Evolutionary conservation across 768 basidiomycete genomes (phyloP).

Genomic region (Obba rivulosa): DNA sequence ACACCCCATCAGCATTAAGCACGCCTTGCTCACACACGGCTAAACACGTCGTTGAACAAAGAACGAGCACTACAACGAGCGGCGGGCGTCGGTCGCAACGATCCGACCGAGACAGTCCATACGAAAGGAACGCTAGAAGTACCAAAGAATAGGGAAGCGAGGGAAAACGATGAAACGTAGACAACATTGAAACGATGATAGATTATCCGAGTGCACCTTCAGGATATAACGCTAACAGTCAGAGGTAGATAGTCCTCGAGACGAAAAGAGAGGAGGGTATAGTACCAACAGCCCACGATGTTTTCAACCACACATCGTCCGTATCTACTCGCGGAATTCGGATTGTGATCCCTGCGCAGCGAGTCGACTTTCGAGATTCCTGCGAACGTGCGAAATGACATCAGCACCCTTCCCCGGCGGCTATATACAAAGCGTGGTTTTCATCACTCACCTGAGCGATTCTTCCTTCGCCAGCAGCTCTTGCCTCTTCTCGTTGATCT

Average conservation of each 20-base stretch:
- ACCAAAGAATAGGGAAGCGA: constrained; percentile 4
- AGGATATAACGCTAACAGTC: constrained; percentile 1
- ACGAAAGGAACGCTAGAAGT: constrained; percentile 2
- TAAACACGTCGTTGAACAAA: too few relatives aligned
- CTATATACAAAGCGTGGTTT: constrained; percentile 5
- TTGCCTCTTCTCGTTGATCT: constrained; percentile 96
- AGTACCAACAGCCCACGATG: constrained; percentile 11
- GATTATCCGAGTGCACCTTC: constrained; percentile 6
- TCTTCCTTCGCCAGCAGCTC: constrained; percentile 96
- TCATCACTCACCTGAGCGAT: constrained; percentile 62
- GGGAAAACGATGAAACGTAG: not conserved
- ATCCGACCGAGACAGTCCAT: not conserved
- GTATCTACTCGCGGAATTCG: constrained; percentile 44
- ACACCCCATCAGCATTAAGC: too few relatives aligned
- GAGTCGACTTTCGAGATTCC: constrained; percentile 86
- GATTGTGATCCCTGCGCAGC: constrained; percentile 82
- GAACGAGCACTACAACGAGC: not conserved
- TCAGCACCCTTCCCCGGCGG: constrained; percentile 1
- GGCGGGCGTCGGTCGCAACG: not conserved
- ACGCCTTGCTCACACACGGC: too few relatives aligned
- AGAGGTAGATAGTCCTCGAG: not conserved
- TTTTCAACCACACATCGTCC: constrained; percentile 15
- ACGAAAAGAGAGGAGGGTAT: constrained; percentile 24
- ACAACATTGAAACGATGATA: constrained; percentile 1
- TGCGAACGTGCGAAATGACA: constrained; percentile 21